Conservation (phyloP, 371 early-diverging fungal species). For the Syncephalastrum contaminatum region DNA sequence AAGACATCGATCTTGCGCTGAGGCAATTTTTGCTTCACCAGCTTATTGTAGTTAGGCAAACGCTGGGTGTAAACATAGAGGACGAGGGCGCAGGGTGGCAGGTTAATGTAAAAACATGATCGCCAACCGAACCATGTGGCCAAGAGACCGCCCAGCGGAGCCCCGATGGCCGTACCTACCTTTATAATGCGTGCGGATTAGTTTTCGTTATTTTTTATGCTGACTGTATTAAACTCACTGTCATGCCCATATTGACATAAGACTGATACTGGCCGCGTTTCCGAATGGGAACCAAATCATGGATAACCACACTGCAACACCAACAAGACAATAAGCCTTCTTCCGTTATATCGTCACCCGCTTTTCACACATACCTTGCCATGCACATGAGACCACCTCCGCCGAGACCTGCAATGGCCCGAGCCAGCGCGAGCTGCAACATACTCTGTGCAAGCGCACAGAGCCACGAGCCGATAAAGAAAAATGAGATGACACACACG, state of each 20-base stretch:
- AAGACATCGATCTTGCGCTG: slow-evolving; percentile 50
- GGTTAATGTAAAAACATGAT: slow-evolving; percentile 73
- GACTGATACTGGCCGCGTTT: slow-evolving; percentile 39
- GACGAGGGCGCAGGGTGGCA: slow-evolving; percentile 61
- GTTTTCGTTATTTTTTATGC: not conserved
- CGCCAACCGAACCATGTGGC: slow-evolving; percentile 61
- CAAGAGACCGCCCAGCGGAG: slow-evolving; percentile 52
- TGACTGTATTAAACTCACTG: slow-evolving; percentile 19
- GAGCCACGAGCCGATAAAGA: slow-evolving; percentile 37
- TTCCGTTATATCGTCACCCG: not conserved
- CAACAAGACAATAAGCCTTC: not conserved
- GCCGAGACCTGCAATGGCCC: slow-evolving; percentile 77
- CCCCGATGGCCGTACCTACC: slow-evolving; percentile 37
- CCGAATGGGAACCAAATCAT: slow-evolving; percentile 34
- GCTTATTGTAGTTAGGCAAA: slow-evolving; percentile 32
- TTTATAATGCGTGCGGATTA: slow-evolving; percentile 1
- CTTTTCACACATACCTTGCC: not conserved
- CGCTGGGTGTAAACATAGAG: slow-evolving; percentile 25
- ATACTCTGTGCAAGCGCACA: slow-evolving; percentile 56
- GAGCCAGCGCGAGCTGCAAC: slow-evolving; percentile 68
- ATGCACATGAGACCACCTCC: slow-evolving; percentile 67
- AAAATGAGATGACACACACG: slow-evolving; percentile 24
- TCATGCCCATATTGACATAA: slow-evolving; percentile 39
- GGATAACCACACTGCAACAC: slow-evolving; percentile 16
- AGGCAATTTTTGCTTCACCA: slow-evolving; percentile 7